Base-by-base conservation (phyloP, 257 asterid species). In the Solanum dulcamara region DNA sequence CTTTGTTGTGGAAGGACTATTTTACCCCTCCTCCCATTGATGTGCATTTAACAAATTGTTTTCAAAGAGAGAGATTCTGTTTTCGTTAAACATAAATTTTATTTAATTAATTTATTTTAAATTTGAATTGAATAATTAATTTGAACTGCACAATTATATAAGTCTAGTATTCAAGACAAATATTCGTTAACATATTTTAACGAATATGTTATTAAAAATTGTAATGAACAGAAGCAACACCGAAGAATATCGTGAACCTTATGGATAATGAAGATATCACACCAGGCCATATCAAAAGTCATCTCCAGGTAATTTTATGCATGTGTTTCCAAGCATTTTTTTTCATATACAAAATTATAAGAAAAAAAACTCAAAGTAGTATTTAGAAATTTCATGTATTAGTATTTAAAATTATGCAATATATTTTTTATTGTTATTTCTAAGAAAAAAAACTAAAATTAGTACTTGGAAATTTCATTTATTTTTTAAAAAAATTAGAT, bases 181-280 rank as follows among this genome's bases (percentile, higher is more conserved):
- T 50, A 50, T 46, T n/a, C n/a, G n/a, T n/a, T n/a, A n/a, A n/a
- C n/a, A n/a, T n/a, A 30, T 13, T 28, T 13, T 64, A 28, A 28
- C 10, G n/a, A n/a, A n/a, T 67, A 15, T 32, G 38, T 67, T 53
- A 7, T 53, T 20, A 20, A 18, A 9, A 48, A 26, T 46, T 82
- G 17, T 30, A 18, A 62, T 85, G 53, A 68, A 71, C 84, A 86
- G 86, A 57, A 32, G 88, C 88, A 57, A 86, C 84, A 40, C 86
- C 86, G 24, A 86, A 74, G 81, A 75, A 59, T 37, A 82, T 83
- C 28, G 59, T 59, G 81, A 83, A 74, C 72, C 40, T 60, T 26
- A 83, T 83, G 84, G 84, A 81, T 15, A 24, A 82, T 13, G 60
- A 72, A n/a, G 40, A 83, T 82, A 86, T 83, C 28, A 72, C 80